These are phyloP conservation scores for Diplodia intermedia DNA, from an alignment of 2,329 filamentous ascomycete genomes.

Conservation along the genomic window DNA sequence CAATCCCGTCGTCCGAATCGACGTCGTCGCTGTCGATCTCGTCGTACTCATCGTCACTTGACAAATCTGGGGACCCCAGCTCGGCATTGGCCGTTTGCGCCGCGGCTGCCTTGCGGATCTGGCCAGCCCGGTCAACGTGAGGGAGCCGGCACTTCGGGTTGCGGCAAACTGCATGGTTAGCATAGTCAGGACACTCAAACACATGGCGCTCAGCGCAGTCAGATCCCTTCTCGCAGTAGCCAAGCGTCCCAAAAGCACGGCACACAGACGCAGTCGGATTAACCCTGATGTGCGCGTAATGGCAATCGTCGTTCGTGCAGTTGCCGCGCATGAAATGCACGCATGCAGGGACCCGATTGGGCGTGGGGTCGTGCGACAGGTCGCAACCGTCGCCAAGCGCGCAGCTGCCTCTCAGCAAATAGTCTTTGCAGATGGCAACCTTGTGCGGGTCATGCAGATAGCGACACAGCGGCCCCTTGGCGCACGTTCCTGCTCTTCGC, in stretches of 20 bases:
- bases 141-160: conserved; percentile 81
- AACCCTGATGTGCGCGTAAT: conserved; percentile 83
- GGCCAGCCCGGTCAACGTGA: conserved; percentile 87
- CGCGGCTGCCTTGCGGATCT: conserved; percentile 67
- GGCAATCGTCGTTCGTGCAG: conserved; percentile 85
- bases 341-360: conserved; percentile 86
- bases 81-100: conserved; percentile 47
- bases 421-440: conserved; percentile 89
- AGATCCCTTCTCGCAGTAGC: conserved; percentile 85
- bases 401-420: conserved; percentile 80
- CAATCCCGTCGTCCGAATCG: conserved; percentile 68
- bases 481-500: conserved; percentile 74
- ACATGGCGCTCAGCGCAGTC: conserved; percentile 83
- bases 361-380: conserved; percentile 83
- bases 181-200: conserved; percentile 93
- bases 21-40: conserved; percentile 76
- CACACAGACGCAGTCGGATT: conserved; percentile 81
- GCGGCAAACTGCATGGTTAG: conserved; percentile 85
- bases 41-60: conserved; percentile 76
- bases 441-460: conserved; percentile 85
- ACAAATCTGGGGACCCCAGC: conserved; percentile 62
- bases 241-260: conserved; percentile 80
- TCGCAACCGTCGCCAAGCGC: conserved; percentile 80
- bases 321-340: conserved; percentile 88
- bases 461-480: conserved; percentile 79